Evolutionary conservation across 2,329 filamentous ascomycete genomes (phyloP).

Genomic region (Epicoccum nigrum): DNA sequence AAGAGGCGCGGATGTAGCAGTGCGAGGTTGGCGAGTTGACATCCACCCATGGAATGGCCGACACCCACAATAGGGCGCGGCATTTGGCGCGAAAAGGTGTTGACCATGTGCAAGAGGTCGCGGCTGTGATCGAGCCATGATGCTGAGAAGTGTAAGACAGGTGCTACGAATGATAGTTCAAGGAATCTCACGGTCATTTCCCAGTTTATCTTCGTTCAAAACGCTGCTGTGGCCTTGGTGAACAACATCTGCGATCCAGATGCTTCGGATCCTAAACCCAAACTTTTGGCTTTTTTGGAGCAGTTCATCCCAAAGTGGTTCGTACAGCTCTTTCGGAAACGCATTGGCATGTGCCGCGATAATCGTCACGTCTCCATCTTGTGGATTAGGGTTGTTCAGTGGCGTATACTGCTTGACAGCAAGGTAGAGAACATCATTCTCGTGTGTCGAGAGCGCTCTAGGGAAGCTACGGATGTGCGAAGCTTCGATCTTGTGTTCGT

Average conservation of each 20-base stretch:
- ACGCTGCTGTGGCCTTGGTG: slow-evolving; percentile 81
- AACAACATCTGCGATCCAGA: slow-evolving; percentile 91
- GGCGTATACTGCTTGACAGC: slow-evolving; percentile 90
- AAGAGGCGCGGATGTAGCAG: slow-evolving; percentile 83
- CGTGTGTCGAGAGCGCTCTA: slow-evolving; percentile 70
- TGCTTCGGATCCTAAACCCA: slow-evolving; percentile 74
- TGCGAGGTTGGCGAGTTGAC: slow-evolving; percentile 72
- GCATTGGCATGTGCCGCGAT: slow-evolving; percentile 89
- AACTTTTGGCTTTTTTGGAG: slow-evolving; percentile 61
- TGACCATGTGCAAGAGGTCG: slow-evolving; percentile 84
- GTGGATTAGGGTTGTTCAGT: slow-evolving; percentile 68
- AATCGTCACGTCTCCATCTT: slow-evolving; percentile 80
- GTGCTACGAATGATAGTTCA: not conserved
- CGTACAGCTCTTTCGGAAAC: slow-evolving; percentile 94
- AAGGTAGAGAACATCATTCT: slow-evolving; percentile 76
- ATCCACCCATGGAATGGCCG: slow-evolving; percentile 88
- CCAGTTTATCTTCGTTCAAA: slow-evolving; percentile 75
- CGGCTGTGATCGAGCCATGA: slow-evolving; percentile 85
- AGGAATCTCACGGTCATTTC: slow-evolving; percentile 73
- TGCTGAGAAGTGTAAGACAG: slow-evolving; percentile 55
- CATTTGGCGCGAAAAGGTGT: slow-evolving; percentile 79
- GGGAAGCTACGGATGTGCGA: slow-evolving; percentile 82
- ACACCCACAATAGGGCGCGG: slow-evolving; percentile 82
- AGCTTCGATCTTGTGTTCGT: slow-evolving; percentile 72
- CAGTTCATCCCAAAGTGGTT: slow-evolving; percentile 88